phyloP scores from a whole-genome alignment of 1,284 basidiomycete genomes.

The Rhodotorula mucilaginosa region DNA sequence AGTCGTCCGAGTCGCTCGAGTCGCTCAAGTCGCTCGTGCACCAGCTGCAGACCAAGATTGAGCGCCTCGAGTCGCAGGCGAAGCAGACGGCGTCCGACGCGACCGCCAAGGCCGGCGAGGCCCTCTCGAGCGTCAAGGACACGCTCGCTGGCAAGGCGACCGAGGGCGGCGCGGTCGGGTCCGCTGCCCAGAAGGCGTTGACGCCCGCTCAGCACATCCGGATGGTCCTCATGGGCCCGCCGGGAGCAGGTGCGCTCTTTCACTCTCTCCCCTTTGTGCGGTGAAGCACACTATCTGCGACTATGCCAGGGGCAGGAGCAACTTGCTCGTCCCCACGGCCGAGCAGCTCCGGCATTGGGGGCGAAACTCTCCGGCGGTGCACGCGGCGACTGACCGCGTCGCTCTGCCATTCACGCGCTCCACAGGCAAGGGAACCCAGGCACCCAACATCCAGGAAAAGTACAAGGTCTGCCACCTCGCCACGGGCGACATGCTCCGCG shows the following conservation, averaged over 20 bases:
- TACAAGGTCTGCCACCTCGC: constrained; percentile 97
- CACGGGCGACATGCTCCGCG: constrained; percentile 96
- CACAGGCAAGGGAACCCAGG: constrained; percentile 95
- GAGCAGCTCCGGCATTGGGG: no score
- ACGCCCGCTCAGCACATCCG: constrained; percentile 77
- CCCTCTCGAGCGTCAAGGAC: constrained; percentile 43
- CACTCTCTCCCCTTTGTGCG: not conserved
- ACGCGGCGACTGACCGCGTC: not conserved
- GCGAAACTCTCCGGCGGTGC: not conserved
- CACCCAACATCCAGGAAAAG: constrained; percentile 84
- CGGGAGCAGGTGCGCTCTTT: constrained; percentile 75
- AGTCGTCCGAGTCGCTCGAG: constrained; percentile 54
- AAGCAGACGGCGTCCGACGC: constrained; percentile 52
- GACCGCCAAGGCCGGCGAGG: constrained; percentile 50
- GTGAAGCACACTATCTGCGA: no score
- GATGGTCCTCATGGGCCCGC: constrained; percentile 91
- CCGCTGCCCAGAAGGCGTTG: constrained; percentile 15
- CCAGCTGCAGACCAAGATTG: constrained; percentile 72
- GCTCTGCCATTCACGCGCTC: not conserved
- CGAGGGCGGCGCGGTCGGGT: not conserved
- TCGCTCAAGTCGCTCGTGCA: constrained; percentile 83
- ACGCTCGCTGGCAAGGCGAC: constrained; percentile 42
- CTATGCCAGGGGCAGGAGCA: no score
- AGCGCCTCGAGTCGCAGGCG: constrained; percentile 64
- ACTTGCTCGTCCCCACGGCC: not conserved